phyloP scores from a whole-genome alignment of 2,329 filamentous ascomycete species.

The Cadophora luteo-olivacea region DNA sequence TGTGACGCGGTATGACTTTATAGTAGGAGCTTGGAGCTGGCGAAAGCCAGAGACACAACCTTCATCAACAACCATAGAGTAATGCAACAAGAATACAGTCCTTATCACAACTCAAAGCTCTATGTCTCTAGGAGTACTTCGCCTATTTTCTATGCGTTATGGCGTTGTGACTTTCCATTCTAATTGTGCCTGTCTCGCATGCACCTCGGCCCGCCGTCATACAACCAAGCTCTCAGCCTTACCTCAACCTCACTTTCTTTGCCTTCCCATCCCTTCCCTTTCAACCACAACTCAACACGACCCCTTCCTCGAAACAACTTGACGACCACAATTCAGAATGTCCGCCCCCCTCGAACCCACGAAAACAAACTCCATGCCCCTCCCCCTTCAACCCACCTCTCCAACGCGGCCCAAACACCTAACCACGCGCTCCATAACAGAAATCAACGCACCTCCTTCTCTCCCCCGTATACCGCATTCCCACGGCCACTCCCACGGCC shows the following conservation, averaged over 20 bases:
- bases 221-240: slow-evolving; percentile 10
- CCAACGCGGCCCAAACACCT: slow-evolving; percentile 55
- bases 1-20: too few relatives aligned
- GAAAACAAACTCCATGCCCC: slow-evolving; percentile 8
- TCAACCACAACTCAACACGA: neutral
- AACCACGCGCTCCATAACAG: slow-evolving; percentile 55
- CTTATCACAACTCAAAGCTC: too few relatives aligned
- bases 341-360: slow-evolving; percentile 5
- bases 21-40: too few relatives aligned
- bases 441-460: slow-evolving; percentile 28
- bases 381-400: slow-evolving; percentile 35
- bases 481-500: slow-evolving; percentile 44
- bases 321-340: neutral
- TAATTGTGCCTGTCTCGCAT: neutral
- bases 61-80: too few relatives aligned
- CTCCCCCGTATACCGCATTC: slow-evolving; percentile 43
- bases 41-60: too few relatives aligned
- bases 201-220: neutral
- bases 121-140: too few relatives aligned
- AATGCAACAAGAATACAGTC: too few relatives aligned
- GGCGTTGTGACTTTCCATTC: neutral
- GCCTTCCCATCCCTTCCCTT: neutral
- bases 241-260: too few relatives aligned
- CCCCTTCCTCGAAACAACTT: too few relatives aligned
- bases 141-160: too few relatives aligned